These are phyloP conservation scores for Pseudocohnilembus persalinus DNA, from an alignment of 169 alveolate genomes.

Conservation along the genomic window DNA sequence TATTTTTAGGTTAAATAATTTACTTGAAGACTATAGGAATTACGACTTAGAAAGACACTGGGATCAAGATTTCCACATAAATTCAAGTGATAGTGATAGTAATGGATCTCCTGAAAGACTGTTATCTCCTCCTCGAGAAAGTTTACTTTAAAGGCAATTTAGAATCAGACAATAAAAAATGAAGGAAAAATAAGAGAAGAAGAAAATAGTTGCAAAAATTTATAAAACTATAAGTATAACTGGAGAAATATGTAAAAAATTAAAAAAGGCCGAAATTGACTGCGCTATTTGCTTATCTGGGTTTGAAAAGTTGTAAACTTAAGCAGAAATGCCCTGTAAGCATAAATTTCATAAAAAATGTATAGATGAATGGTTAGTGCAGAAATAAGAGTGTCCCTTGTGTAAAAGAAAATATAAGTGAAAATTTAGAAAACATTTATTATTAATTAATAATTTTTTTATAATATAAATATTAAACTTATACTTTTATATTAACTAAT, in stretches of 20 bases:
- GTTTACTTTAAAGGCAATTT: no score
- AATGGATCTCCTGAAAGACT: no score
- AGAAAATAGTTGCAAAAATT: background rate
- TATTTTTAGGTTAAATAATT: no score
- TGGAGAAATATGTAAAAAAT: background rate
- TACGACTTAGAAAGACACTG: no score
- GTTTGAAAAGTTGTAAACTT: background rate
- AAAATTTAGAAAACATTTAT: background rate
- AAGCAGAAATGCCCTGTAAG: background rate
- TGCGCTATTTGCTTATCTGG: background rate
- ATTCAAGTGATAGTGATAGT: no score
- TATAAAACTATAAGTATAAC: background rate
- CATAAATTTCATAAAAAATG: background rate
- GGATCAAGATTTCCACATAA: no score
- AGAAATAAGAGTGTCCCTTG: background rate
- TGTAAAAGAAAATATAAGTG: background rate
- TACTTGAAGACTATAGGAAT: no score
- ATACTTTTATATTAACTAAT: no score
- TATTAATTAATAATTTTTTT: no score
- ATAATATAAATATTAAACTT: background rate
- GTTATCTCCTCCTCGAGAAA: no score
- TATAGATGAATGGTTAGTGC: background rate
- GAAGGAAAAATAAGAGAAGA: background rate
- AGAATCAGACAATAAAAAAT: background rate
- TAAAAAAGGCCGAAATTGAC: background rate